Conservation (phyloP, 2,329 filamentous ascomycete genomes). For the Periconia sp. region DNA sequence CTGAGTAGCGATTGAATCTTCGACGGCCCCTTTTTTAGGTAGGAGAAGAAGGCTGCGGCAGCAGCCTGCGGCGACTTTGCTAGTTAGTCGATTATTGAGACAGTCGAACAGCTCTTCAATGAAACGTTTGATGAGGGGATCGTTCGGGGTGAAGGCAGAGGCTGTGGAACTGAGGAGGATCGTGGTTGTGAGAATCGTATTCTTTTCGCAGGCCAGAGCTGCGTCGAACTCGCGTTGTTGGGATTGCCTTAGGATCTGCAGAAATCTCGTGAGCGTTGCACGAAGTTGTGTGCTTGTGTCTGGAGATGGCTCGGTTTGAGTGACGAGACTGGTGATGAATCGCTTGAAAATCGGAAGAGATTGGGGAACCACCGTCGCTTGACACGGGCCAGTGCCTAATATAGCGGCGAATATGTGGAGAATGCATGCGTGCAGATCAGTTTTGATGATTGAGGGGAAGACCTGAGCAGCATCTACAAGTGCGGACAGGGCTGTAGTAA, state of each 20-base stretch:
- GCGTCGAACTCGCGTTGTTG: constrained; percentile 76
- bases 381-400: constrained; percentile 81
- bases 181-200: constrained; percentile 83
- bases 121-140: constrained; percentile 73
- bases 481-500: constrained; percentile 78
- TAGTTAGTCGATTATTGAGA: constrained; percentile 76
- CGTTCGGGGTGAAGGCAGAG: constrained; percentile 71
- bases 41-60: constrained; percentile 79
- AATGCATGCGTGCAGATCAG: constrained; percentile 93
- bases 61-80: constrained; percentile 88
- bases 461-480: constrained; percentile 93
- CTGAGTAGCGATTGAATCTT: constrained; percentile 68
- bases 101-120: constrained; percentile 84
- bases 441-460: constrained; percentile 94
- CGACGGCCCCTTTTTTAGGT: constrained; percentile 47
- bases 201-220: constrained; percentile 87
- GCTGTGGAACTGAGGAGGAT: constrained; percentile 83
- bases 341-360: constrained; percentile 88
- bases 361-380: constrained; percentile 85
- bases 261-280: constrained; percentile 78
- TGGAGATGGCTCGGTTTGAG: constrained; percentile 41
- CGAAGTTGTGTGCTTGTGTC: constrained; percentile 71
- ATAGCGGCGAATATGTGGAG: constrained; percentile 96
- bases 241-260: constrained; percentile 74
- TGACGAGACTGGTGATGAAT: constrained; percentile 77